Base-by-base conservation (phyloP, 345 rosid genomes). In the Physaria fendleri region DNA sequence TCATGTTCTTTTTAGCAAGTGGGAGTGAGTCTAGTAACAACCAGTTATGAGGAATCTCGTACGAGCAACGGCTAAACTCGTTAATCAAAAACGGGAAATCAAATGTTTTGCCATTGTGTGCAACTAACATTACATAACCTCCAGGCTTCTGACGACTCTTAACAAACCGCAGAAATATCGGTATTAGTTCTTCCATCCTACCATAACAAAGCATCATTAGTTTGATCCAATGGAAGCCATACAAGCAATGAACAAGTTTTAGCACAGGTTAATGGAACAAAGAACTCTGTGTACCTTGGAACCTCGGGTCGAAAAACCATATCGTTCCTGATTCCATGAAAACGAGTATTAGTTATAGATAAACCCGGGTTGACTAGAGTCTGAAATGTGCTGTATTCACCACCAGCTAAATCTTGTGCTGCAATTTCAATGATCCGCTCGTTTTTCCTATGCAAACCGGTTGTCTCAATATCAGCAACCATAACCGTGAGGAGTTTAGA, bases 161-260 rank as follows among this genome's bases (percentile, higher is more conserved):
- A 8, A 87, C 72, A 49, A 68, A 93, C 72, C 81, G 79, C 56
- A 85, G 49, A 23, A 89, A 66, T 38, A 85, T 77, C 6, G 97
- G 93, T 75, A 86, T 78, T 63, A 88, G 60, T 55, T 93, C 95
- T 65, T 70, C 73, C 99, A 93, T 87, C 77, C 99, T 93, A 60
- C 76, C 55, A 54, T 49, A 56, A 10, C 37, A 58, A 10, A 48
- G 3, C 1, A n/a, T 41, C 27, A 37, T 7, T 30, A 66, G 37
- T 56, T 37, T 66, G 50, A 23, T 54, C 35, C 54, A 52, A 53
- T 6, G 12, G 32, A 64, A 41, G 69, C 53, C 17, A 42, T 18
- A 18, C 55, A 25, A 62, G 46, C 41, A 53, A 16, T 28, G 39
- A 46, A 35, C 5, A 48, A n/a, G n/a, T n/a, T n/a, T n/a, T n/a